These are phyloP conservation scores for Melocanna baccifera DNA, from an alignment of 176 grass and related monocot genomes.

Conservation along the genomic window DNA sequence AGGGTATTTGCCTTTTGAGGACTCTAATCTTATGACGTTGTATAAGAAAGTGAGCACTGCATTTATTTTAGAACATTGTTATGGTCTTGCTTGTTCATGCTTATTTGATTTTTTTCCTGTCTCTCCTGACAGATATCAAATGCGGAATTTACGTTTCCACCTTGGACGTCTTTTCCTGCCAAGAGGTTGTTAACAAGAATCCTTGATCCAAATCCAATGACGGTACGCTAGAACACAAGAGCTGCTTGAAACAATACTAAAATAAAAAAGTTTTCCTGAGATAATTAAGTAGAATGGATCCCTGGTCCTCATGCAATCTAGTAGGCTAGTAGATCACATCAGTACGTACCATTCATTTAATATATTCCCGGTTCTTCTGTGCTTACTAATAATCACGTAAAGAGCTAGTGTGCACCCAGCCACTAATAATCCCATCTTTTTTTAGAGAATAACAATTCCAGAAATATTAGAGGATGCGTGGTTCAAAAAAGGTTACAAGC, in stretches of 20 bases:
- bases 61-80: conserved; percentile 8
- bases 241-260: conserved; percentile 18
- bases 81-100: background rate
- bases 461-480: conserved; percentile 94
- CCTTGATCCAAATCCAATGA: conserved; percentile 84
- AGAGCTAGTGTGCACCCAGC: background rate
- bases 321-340: background rate
- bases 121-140: conserved; percentile 59
- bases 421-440: background rate
- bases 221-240: conserved; percentile 48
- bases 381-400: background rate
- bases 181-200: conserved; percentile 94
- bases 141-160: conserved; percentile 79
- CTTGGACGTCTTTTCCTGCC: conserved; percentile 85
- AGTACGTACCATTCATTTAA: background rate
- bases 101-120: conserved; percentile 13
- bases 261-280: background rate
- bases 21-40: conserved; percentile 85
- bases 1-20: conserved; percentile 99
- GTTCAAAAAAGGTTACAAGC: conserved; percentile 86
- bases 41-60: conserved; percentile 83
- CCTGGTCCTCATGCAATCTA: background rate
- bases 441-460: conserved; percentile 69
- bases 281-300: conserved; percentile 5
- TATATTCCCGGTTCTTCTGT: background rate